Evolutionary conservation across 371 early-diverging fungal genomes (phyloP).

Genomic region (Actinomortierella ambigua): DNA sequence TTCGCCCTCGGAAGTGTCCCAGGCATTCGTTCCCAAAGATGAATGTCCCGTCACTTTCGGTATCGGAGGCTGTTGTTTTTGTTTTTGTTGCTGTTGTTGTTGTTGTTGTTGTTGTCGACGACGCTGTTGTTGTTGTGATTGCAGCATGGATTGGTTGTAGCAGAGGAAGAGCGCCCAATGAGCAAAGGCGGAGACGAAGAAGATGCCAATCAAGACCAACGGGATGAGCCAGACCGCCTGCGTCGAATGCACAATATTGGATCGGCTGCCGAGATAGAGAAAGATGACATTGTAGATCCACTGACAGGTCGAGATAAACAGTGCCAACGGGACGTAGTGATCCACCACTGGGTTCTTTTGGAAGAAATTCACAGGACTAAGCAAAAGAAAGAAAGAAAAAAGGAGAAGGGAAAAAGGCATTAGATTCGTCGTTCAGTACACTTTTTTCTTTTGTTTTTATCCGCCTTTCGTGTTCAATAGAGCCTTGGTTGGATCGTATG

Average conservation of each 20-base stretch:
- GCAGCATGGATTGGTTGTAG: conserved; percentile 39
- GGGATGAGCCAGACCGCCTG: conserved; percentile 45
- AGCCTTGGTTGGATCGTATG: no score
- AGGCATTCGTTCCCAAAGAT: no score
- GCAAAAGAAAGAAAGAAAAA: neutral
- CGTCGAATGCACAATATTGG: conserved; percentile 31
- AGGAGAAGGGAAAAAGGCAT: neutral
- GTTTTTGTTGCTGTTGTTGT: neutral
- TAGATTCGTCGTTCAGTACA: no score
- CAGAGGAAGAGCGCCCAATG: conserved; percentile 44
- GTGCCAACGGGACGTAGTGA: conserved; percentile 39
- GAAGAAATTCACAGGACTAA: conserved; percentile 44
- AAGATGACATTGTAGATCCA: conserved; percentile 46
- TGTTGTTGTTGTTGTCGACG: conserved; percentile 7
- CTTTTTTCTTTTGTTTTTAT: no score
- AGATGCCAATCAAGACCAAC: conserved; percentile 37
- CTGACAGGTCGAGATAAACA: conserved; percentile 44
- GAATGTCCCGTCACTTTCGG: no score
- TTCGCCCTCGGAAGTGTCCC: no score
- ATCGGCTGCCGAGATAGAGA: conserved; percentile 35
- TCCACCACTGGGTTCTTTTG: conserved; percentile 47
- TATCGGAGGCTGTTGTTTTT: neutral
- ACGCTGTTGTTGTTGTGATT: neutral
- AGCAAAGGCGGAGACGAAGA: conserved; percentile 39
- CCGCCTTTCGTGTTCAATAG: no score